Evolutionary conservation across 805 yeast genomes (phyloP), one percentile per base, ranked within the genome.

Genomic region (Saccharomyces jurei): DNA sequence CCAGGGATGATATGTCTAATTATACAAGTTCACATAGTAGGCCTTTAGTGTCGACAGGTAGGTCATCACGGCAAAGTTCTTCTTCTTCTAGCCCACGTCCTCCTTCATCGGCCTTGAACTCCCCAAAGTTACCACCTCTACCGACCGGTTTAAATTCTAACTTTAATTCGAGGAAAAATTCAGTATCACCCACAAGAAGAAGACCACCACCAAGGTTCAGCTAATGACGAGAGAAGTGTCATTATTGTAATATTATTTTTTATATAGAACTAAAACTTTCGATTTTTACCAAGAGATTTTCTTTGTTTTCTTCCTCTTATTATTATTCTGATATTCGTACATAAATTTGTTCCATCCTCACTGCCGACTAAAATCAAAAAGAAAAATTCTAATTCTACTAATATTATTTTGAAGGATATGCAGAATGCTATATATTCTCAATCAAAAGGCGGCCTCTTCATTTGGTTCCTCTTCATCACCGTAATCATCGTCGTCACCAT

Each of bases 381-480:
- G 13, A 21, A 44, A 31, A 29, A 49, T 49, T 46, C 51, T 36
- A 36, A n/a, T 32, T 32, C 13, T 32, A 32, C 41, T n/a, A 32
- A 32, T 6, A 14, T n/a, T 14, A 9, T 17, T 32, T 32, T 14
- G 41, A 32, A 32, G 41, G 9, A 32, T n/a, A 32, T 14, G 21
- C 41, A 32, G n/a, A 36, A 6, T 4, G 44, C 10, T 17, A 17
- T 21, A 21, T 6, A 17, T 36, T 36, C 21, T 29, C 49, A 21
- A 41, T 66, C 69, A 81, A 61, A 81, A 81, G 2, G 83, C 85
- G n/a, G 85, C 84, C 63, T 81, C 84, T 54, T 81, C 84, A 32
- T 78, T 81, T 22, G 49, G 10, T n/a, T 76, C 81, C 51, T 78
- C 82, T 46, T 76, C 81, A 51, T 69, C 77, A 29, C 74, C 75